Percentiles rank a stretch among this genome's conserved stretches.
These are phyloP conservation scores for Claviceps sp. DNA, from an alignment of 2,329 filamentous ascomycete species.

Conservation along the genomic window DNA sequence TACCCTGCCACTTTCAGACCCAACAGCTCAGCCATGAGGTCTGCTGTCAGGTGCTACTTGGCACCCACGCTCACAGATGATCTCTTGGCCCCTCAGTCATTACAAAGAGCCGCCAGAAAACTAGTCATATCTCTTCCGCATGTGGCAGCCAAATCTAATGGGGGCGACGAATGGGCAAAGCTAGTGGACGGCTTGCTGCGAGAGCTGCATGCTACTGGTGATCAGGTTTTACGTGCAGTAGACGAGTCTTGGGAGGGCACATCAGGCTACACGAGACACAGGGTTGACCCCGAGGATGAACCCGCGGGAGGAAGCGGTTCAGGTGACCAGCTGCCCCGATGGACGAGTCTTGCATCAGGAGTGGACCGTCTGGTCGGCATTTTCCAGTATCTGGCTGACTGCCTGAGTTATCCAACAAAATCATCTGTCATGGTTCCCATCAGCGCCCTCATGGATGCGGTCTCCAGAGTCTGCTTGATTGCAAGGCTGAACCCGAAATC, in stretches of 20 bases:
- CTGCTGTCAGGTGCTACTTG: constrained; percentile 45
- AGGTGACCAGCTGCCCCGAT: constrained; percentile 45
- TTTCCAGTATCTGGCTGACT: constrained; percentile 49
- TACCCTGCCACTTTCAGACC: constrained; percentile 77
- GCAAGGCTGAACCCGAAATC: constrained; percentile 35
- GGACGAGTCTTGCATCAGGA: constrained; percentile 65
- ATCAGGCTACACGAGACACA: constrained; percentile 32
- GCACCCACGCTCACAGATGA: constrained; percentile 47
- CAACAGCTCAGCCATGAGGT: constrained; percentile 54
- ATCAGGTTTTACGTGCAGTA: constrained; percentile 66
- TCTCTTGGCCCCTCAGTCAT: constrained; percentile 32
- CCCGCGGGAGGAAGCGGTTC: constrained; percentile 32
- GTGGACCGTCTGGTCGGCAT: constrained; percentile 54
- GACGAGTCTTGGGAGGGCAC: constrained; percentile 70
- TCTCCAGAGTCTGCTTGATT: constrained; percentile 57
- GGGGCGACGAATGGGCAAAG: constrained; percentile 66
- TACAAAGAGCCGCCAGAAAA: constrained; percentile 46
- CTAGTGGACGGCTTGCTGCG: constrained; percentile 48
- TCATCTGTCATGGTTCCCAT: constrained; percentile 53
- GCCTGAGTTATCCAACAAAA: constrained; percentile 51
- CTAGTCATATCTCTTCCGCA: constrained; percentile 61
- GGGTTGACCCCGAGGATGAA: constrained; percentile 31
- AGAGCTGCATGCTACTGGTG: constrained; percentile 56
- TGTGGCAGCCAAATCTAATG: constrained; percentile 68
- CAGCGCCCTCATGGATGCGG: constrained; percentile 52